phyloP scores from a whole-genome alignment of 148 eudicot species.

The Dysphania ambrosioides region DNA sequence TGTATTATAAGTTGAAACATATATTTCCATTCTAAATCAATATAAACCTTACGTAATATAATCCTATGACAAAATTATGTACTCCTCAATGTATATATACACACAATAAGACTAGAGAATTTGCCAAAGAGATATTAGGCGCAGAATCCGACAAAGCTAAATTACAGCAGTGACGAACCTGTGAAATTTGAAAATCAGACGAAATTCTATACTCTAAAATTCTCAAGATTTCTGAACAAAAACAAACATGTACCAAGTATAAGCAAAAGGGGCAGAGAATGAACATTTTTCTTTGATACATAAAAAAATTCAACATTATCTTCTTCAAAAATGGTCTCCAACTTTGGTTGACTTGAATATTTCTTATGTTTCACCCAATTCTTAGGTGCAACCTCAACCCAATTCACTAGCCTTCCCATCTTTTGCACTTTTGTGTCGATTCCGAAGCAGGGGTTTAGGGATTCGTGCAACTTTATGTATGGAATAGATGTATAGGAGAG shows the following conservation, averaged over 20 bases:
- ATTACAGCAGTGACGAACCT: background rate
- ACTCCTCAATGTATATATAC: too few relatives aligned
- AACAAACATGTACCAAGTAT: constrained; percentile 23
- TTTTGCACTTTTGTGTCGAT: background rate
- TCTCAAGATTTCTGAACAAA: constrained; percentile 12
- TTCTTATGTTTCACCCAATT: constrained; percentile 16
- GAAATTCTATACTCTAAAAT: background rate
- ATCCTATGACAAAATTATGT: too few relatives aligned
- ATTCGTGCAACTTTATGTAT: too few relatives aligned
- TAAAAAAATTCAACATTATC: constrained; percentile 14
- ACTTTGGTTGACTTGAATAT: constrained; percentile 22
- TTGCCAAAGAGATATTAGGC: too few relatives aligned
- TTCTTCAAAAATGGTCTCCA: constrained; percentile 38
- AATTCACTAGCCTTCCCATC: constrained; percentile 11
- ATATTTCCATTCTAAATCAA: too few relatives aligned
- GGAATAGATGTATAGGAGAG: background rate
- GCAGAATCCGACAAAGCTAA: too few relatives aligned
- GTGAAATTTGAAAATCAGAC: background rate
- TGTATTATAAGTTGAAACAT: too few relatives aligned
- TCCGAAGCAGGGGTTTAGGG: too few relatives aligned
- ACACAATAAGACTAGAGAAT: too few relatives aligned
- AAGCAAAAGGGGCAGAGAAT: constrained; percentile 24
- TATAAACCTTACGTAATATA: too few relatives aligned
- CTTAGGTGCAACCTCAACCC: constrained; percentile 32
- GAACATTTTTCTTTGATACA: constrained; percentile 13